Conservation (phyloP, 163 green algal genomes). For the Botryococcus braunii region DNA sequence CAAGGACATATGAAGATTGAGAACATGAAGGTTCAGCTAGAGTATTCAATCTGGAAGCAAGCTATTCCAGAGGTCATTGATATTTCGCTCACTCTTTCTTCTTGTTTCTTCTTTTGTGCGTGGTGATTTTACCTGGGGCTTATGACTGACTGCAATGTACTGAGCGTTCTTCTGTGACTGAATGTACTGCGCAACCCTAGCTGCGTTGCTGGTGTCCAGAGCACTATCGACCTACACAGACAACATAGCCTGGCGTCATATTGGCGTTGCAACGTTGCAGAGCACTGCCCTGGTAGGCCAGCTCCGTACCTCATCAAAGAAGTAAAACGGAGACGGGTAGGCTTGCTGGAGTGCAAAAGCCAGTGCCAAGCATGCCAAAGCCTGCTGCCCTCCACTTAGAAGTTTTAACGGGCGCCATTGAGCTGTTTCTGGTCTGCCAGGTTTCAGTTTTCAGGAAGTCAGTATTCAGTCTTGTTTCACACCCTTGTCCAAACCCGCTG, state of each 20-base stretch:
- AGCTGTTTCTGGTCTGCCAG: conserved; percentile 42
- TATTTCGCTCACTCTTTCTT: neutral
- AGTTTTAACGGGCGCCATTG: conserved; percentile 53
- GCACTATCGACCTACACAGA: conserved; percentile 51
- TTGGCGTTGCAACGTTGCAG: neutral
- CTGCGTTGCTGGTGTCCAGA: conserved; percentile 52
- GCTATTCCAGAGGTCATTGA: no score
- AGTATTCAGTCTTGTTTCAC: neutral
- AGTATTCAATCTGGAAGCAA: neutral
- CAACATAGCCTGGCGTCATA: neutral
- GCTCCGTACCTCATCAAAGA: conserved; percentile 68
- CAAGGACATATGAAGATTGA: neutral
- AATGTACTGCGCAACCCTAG: conserved; percentile 57
- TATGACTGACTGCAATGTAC: conserved; percentile 72
- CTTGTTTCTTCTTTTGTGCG: neutral
- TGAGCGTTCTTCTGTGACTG: conserved; percentile 34
- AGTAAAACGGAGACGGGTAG: conserved; percentile 76
- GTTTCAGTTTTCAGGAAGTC: neutral
- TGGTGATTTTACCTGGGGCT: conserved; percentile 33
- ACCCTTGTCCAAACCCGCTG: neutral
- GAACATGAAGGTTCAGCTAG: neutral
- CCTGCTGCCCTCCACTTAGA: conserved; percentile 74
- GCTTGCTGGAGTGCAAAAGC: conserved; percentile 57
- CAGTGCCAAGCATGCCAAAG: conserved; percentile 63
- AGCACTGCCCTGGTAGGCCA: neutral